Evolutionary conservation across 139 green algal genomes (phyloP).

Genomic region (Auxenochlorella pyrenoidosa): DNA sequence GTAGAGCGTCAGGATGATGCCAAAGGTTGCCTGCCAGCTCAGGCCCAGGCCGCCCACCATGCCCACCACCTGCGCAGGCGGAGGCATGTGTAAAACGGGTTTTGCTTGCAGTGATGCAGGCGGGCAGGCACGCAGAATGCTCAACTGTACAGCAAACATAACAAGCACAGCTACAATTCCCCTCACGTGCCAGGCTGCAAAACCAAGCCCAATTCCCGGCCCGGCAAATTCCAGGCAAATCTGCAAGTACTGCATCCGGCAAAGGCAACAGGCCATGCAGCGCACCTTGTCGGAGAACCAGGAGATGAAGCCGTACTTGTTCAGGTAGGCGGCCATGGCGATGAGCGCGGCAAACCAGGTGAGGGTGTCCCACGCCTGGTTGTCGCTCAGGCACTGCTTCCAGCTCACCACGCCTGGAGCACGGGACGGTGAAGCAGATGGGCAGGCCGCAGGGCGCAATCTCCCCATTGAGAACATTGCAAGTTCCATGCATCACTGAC

Average conservation of each 20-base stretch:
- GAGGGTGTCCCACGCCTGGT: conserved; percentile 97
- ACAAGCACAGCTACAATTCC: no score
- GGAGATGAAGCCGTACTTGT: conserved; percentile 98
- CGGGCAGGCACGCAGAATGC: no score
- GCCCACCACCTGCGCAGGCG: conserved; percentile 67
- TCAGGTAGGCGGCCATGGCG: conserved; percentile 98
- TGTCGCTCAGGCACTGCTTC: conserved; percentile 79
- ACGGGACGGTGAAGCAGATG: background rate
- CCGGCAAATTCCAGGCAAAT: no score
- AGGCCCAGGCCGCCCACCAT: conserved; percentile 88
- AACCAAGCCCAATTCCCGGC: no score
- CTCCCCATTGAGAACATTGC: no score
- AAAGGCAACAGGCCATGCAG: background rate
- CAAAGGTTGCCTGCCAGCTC: conserved; percentile 95
- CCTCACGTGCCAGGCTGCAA: no score
- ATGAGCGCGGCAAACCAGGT: conserved; percentile 99
- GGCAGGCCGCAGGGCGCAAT: no score
- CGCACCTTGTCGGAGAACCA: conserved; percentile 91
- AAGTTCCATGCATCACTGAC: no score
- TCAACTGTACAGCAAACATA: no score
- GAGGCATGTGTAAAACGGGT: background rate
- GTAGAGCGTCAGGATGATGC: conserved; percentile 93
- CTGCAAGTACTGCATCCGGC: background rate
- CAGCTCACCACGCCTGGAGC: conserved; percentile 68
- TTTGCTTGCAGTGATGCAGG: no score